A percentile compares a stretch with the other conserved stretches of the same genome.
phyloP scores from a whole-genome alignment of 2,329 filamentous ascomycete genomes.

The Davidsoniella eucalypti region DNA sequence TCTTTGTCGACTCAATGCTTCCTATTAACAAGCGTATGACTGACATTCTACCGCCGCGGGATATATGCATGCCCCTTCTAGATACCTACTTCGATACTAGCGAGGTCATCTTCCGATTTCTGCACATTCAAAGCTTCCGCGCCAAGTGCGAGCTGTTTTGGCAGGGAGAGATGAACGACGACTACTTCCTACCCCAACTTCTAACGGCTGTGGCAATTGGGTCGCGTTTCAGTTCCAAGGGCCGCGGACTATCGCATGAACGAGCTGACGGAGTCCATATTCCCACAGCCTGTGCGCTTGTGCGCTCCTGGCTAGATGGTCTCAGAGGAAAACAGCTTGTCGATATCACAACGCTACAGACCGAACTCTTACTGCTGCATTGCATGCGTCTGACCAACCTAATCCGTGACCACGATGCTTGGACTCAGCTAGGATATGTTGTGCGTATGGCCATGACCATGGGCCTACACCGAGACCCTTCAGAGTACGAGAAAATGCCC shows the following conservation, averaged over 20 bases:
- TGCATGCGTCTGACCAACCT: slow-evolving; percentile 36
- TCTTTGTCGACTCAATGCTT: slow-evolving; percentile 43
- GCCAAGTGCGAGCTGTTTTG: slow-evolving; percentile 35
- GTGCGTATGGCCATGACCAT: slow-evolving; percentile 43
- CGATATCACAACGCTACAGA: slow-evolving; percentile 36
- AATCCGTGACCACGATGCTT: slow-evolving; percentile 31
- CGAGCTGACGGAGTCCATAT: slow-evolving; percentile 38
- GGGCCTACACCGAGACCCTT: slow-evolving; percentile 40
- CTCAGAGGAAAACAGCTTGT: slow-evolving; percentile 35
- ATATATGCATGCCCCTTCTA: slow-evolving; percentile 34
- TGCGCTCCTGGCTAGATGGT: slow-evolving; percentile 36
- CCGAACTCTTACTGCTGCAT: slow-evolving; percentile 36
- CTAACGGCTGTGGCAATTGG: slow-evolving; percentile 36
- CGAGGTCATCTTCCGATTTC: slow-evolving; percentile 36
- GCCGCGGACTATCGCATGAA: slow-evolving; percentile 33
- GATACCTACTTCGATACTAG: slow-evolving; percentile 32
- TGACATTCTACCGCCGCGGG: slow-evolving; percentile 35
- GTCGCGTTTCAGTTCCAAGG: slow-evolving; percentile 34
- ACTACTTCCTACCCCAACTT: slow-evolving; percentile 37
- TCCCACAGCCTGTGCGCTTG: slow-evolving; percentile 38
- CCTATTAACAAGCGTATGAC: slow-evolving; percentile 40
- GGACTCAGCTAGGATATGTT: slow-evolving; percentile 38
- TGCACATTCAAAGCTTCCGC: slow-evolving; percentile 35
- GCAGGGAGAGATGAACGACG: slow-evolving; percentile 29
- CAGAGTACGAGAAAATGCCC: slow-evolving; percentile 33